Evolutionary conservation across 2,329 filamentous ascomycete species (phyloP).

Genomic region (Aspergillus sp.): DNA sequence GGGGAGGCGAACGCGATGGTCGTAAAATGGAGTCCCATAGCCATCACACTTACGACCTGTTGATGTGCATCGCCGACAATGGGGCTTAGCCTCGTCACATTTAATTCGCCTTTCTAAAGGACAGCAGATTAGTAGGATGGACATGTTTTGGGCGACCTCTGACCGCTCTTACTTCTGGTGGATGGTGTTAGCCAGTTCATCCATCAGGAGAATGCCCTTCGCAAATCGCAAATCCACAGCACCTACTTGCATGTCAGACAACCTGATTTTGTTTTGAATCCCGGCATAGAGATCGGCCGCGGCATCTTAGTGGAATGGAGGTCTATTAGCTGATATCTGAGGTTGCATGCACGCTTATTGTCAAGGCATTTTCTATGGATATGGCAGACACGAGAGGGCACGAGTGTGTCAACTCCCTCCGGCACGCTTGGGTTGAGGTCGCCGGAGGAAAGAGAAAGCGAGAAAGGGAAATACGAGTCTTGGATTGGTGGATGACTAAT

Average conservation of each 20-base stretch:
- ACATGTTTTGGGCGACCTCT: neutral
- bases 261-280: constrained; percentile 5
- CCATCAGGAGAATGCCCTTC: neutral
- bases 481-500: no score
- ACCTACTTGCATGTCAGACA: constrained; percentile 11
- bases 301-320: neutral
- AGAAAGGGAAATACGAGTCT: no score
- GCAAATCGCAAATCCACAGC: neutral
- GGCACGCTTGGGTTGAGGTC: no score
- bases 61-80: constrained; percentile 26
- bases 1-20: constrained; percentile 5
- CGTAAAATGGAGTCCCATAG: constrained; percentile 13
- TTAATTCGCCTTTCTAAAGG: constrained; percentile 26
- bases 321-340: neutral
- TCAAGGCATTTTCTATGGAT: no score
- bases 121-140: neutral
- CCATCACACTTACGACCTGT: constrained; percentile 33
- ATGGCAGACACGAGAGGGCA: no score
- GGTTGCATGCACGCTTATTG: no score
- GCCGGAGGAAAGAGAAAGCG: no score
- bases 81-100: constrained; percentile 31
- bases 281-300: neutral
- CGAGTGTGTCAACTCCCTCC: no score
- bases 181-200: neutral
- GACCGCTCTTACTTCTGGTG: neutral